Evolutionary conservation across 2,329 filamentous ascomycete species (phyloP).

Genomic region (Botrytis byssoidea): DNA sequence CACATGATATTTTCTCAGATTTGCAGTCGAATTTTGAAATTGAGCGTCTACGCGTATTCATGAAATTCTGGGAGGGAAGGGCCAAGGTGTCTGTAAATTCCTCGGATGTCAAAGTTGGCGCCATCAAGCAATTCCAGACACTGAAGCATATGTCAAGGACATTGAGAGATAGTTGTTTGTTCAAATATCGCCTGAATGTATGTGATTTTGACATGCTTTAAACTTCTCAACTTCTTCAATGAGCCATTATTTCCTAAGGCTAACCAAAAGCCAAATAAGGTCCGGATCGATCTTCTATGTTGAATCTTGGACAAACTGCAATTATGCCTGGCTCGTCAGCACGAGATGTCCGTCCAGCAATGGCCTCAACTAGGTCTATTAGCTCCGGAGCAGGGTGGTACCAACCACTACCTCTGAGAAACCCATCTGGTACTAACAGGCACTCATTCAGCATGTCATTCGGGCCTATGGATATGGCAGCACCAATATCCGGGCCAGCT

Average conservation of each 20-base stretch:
- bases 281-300: not conserved
- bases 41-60: not conserved
- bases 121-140: not conserved
- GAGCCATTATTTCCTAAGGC: not conserved
- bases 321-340: not conserved
- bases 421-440: not conserved
- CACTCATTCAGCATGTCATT: constrained; percentile 6
- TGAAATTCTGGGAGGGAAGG: not conserved
- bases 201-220: not conserved
- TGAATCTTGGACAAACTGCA: not conserved
- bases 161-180: not conserved
- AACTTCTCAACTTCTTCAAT: not conserved
- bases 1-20: not conserved
- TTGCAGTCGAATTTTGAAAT: not conserved
- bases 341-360: not conserved
- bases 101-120: not conserved
- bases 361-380: not conserved
- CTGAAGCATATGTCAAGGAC: not conserved
- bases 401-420: not conserved
- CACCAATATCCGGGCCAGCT: constrained; percentile 3
- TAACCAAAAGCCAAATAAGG: constrained; percentile 4
- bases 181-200: not conserved
- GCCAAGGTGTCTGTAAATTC: not conserved
- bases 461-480: not conserved
- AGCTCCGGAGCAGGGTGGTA: not conserved